Base-by-base conservation (phyloP, 306 rosid genomes). In the Sicyos edulis region DNA sequence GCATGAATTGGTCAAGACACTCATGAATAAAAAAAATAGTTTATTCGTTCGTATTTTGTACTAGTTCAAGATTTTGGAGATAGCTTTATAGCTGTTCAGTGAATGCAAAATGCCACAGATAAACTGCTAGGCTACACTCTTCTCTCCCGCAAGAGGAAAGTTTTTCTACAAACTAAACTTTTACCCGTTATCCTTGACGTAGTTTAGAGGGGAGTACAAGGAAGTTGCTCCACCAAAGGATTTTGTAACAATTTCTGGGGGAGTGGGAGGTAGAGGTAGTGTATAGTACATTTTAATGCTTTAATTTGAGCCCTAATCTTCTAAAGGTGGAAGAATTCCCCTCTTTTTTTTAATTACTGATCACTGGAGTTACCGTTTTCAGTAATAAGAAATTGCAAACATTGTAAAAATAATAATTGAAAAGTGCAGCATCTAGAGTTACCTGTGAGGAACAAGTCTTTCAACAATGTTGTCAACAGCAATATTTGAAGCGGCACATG, bases 381-480 rank as follows among this genome's bases (percentile, higher is more conserved):
- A 4, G 8, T 17, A n/a, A n/a, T n/a, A n/a, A n/a, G n/a, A n/a
- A 54, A 12, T 17, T 19, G 22, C 8, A 11, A 22, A 20, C 62
- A 57, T 11, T 5, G 62, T 21, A 10, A 57, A 10, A 57, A 57
- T 32, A 11, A 57, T 2, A 51, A 51, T 57, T 57, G 62, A 64
- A 64, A 45, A 19, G 20, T 45, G 34, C 63, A 52, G 65, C 54
- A 81, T 57, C 62, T 26, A 26, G 64, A 26, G 64, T 68, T 82
- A 91, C 99, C 89, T 88, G 67, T 85, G 95, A 75, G 88, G 83
- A 72, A 85, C 97, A 51, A 93, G 89, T 72, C 97, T 85, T 86
- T 93, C 99, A 76, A 93, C 99, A 44, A 93, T 88, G 95, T 93
- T 93, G 82, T 93, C 99, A 64, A 93, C 97, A 78, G 99, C 99